A percentile compares a stretch with the other conserved stretches of the same genome.
Conservation (phyloP, 495 filamentous ascomycete species). For the Penicillium alfredii region DNA sequence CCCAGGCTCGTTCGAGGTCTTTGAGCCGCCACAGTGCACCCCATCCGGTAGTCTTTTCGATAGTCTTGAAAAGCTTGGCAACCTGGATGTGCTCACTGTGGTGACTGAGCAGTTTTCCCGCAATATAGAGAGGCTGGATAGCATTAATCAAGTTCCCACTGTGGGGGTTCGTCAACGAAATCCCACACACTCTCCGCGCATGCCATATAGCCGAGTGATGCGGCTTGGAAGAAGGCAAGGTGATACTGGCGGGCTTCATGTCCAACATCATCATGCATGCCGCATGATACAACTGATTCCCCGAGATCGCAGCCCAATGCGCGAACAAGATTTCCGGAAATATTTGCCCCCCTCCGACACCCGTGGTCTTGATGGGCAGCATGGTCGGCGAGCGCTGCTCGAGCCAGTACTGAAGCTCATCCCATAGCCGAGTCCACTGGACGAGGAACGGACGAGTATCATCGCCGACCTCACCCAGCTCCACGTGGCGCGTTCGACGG, state of each 20-base stretch:
- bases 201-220: constrained; percentile 32
- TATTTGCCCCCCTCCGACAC: constrained; percentile 17
- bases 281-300: constrained; percentile 41
- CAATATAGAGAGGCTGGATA: constrained; percentile 42
- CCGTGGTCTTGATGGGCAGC: constrained; percentile 25
- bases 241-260: constrained; percentile 22
- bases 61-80: constrained; percentile 26
- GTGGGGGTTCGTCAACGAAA: constrained; percentile 39
- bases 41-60: constrained; percentile 39
- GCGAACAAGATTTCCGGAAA: constrained; percentile 37
- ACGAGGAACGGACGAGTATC: constrained; percentile 16
- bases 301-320: constrained; percentile 38
- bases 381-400: constrained; percentile 29
- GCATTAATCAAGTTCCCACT: constrained; percentile 40
- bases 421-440: constrained; percentile 31
- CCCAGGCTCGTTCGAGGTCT: constrained; percentile 37
- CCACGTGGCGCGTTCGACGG: constrained; percentile 20
- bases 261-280: constrained; percentile 36
- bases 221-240: constrained; percentile 15
- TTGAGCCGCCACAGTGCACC: constrained; percentile 32
- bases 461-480: constrained; percentile 21
- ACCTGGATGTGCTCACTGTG: constrained; percentile 34
- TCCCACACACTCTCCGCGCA: constrained; percentile 40
- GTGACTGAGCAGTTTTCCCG: constrained; percentile 36
- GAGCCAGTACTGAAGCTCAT: constrained; percentile 35